A percentile compares a stretch with the other conserved stretches of the same genome.
These are phyloP conservation scores for Aspergillus viridinutans DNA, from an alignment of 2,329 filamentous ascomycete species.

Conservation along the genomic window DNA sequence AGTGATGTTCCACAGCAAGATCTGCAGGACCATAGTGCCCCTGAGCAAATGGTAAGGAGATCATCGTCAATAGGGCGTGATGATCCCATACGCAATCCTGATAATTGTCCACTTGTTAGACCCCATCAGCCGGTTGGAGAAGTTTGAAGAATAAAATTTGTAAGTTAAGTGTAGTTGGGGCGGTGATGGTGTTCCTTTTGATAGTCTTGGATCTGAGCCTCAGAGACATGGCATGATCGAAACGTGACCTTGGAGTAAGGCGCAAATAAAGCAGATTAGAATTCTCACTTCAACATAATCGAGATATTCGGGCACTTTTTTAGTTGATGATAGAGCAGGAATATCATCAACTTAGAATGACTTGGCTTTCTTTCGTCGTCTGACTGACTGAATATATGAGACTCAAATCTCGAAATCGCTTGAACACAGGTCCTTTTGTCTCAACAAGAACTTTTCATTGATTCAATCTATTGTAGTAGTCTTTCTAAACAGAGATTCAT, in stretches of 20 bases:
- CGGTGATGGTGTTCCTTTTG: background rate
- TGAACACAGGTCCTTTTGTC: background rate
- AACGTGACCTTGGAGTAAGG: background rate
- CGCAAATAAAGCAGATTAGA: background rate
- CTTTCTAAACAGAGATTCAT: background rate
- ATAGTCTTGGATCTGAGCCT: background rate
- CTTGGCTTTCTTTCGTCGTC: background rate
- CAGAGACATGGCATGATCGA: background rate
- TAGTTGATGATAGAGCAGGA: background rate
- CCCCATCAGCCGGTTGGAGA: background rate
- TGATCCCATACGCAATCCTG: background rate
- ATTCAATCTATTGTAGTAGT: background rate
- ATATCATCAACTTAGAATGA: background rate
- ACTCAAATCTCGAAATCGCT: background rate
- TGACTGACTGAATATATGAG: background rate
- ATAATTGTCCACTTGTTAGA: background rate
- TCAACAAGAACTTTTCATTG: background rate
- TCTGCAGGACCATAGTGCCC: background rate
- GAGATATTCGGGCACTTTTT: background rate
- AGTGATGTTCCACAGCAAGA: background rate
- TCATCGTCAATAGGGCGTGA: constrained; percentile 2
- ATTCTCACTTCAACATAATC: background rate
- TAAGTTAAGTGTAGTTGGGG: background rate
- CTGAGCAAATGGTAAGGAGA: background rate
- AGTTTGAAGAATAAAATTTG: background rate